phyloP scores from a whole-genome alignment of 768 basidiomycete species.

The Holtermanniella nyarrowii region DNA sequence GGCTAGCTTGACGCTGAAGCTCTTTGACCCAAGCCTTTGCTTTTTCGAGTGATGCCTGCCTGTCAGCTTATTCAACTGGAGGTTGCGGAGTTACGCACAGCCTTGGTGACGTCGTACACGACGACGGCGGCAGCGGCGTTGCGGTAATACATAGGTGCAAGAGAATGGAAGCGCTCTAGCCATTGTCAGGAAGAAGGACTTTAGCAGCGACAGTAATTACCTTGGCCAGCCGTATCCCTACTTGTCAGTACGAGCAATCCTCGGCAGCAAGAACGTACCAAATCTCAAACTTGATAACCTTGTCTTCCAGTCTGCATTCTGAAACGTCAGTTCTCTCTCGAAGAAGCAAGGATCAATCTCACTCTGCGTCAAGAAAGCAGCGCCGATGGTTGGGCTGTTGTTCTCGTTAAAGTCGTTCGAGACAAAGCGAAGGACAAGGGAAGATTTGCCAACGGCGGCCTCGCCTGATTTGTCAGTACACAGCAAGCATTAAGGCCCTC shows the following conservation, averaged over 20 bases:
- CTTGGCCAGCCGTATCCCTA: constrained; percentile 43
- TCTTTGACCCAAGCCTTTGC: constrained; percentile 99
- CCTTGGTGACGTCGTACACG: constrained; percentile 95
- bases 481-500: neutral
- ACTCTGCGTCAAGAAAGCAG: constrained; percentile 55
- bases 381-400: constrained; percentile 97
- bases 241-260: constrained; percentile 6
- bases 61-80: neutral
- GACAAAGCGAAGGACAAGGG: constrained; percentile 94
- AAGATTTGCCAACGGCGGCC: constrained; percentile 97
- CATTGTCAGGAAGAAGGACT: constrained; percentile 2
- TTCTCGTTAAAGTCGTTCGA: constrained; percentile 97
- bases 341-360: constrained; percentile 8
- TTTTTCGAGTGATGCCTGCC: constrained; percentile 74
- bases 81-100: constrained; percentile 40
- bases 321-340: neutral
- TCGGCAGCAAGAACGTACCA: constrained; percentile 47
- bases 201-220: constrained; percentile 5
- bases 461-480: constrained; percentile 56
- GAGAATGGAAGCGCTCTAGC: constrained; percentile 96
- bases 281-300: constrained; percentile 60
- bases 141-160: constrained; percentile 98
- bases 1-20: constrained; percentile 94
- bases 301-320: constrained; percentile 56
- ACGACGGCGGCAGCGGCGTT: constrained; percentile 97